A percentile compares a stretch with the other conserved stretches of the same genome.
Conservation (phyloP, 768 basidiomycete genomes). For the Glaciozyma antarctica region DNA sequence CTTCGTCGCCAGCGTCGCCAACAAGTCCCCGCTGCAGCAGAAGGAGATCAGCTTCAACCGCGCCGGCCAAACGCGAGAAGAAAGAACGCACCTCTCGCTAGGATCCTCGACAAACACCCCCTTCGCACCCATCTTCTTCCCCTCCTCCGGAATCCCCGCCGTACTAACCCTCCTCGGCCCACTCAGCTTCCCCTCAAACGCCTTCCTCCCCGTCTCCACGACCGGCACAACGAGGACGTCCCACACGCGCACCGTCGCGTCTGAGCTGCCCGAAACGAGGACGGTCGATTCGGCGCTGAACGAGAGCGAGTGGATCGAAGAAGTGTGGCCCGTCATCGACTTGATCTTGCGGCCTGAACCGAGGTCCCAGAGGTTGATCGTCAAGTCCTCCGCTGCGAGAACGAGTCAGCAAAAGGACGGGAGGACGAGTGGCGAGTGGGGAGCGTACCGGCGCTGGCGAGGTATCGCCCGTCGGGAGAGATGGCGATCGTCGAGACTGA, state of each 20-base stretch:
- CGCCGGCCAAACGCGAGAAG: background rate
- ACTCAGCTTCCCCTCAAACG: background rate
- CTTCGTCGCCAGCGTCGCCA: conserved; percentile 90
- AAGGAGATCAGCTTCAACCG: background rate
- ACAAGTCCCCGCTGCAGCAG: conserved; percentile 59
- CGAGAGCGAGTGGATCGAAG: conserved; percentile 77
- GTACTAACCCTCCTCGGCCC: conserved; percentile 6
- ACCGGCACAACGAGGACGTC: conserved; percentile 50
- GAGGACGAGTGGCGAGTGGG: background rate
- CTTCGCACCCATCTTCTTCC: background rate
- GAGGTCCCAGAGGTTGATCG: conserved; percentile 93
- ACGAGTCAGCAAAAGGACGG: background rate
- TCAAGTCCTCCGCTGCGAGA: conserved; percentile 66
- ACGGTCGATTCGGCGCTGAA: conserved; percentile 87
- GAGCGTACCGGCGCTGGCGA: conserved; percentile 72
- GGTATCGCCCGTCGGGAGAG: conserved; percentile 85
- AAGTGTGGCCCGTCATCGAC: conserved; percentile 88
- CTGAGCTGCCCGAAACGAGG: conserved; percentile 80
- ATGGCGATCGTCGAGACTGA: conserved; percentile 74
- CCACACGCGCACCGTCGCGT: conserved; percentile 98
- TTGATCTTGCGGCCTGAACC: conserved; percentile 90
- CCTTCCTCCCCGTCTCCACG: background rate
- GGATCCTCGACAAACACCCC: background rate
- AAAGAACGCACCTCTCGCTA: conserved; percentile 6
- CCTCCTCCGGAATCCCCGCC: conserved; percentile 8